phyloP scores from a whole-genome alignment of 202 grass and related monocot species.

The Panicum hallii region DNA sequence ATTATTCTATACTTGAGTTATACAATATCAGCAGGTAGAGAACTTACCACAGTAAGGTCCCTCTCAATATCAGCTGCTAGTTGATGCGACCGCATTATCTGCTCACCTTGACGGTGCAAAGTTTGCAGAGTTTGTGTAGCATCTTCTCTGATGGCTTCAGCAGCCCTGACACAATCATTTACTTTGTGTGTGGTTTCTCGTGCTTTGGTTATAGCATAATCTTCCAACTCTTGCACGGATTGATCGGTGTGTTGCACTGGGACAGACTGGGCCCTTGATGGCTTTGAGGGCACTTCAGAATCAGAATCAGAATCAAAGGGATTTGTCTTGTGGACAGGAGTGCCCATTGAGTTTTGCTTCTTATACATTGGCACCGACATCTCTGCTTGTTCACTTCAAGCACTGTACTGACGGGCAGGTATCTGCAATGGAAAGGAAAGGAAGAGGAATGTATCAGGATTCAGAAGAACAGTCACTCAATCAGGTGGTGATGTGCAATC shows the following conservation, averaged over 20 bases:
- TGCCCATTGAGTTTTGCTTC: slow-evolving; percentile 58
- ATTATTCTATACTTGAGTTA: slow-evolving; percentile 7
- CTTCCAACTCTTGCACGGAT: slow-evolving; percentile 75
- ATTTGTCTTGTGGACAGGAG: slow-evolving; percentile 58
- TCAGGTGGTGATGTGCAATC: not conserved
- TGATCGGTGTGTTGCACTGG: slow-evolving; percentile 47
- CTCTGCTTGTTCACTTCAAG: slow-evolving; percentile 32
- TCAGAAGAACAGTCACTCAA: not conserved
- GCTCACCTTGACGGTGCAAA: slow-evolving; percentile 80
- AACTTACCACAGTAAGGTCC: slow-evolving; percentile 81
- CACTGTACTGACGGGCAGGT: slow-evolving; percentile 16
- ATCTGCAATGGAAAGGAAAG: slow-evolving; percentile 18
- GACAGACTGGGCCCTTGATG: slow-evolving; percentile 59
- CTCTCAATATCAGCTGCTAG: slow-evolving; percentile 69
- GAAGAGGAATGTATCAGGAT: slow-evolving; percentile 25
- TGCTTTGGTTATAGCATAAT: slow-evolving; percentile 63
- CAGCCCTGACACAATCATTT: slow-evolving; percentile 79
- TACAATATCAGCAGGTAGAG: slow-evolving; percentile 4
- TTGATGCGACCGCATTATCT: slow-evolving; percentile 70
- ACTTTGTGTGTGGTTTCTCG: slow-evolving; percentile 67
- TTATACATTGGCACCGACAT: slow-evolving; percentile 59
- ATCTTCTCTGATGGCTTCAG: slow-evolving; percentile 84
- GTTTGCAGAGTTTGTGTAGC: slow-evolving; percentile 66
- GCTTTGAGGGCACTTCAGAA: slow-evolving; percentile 54
- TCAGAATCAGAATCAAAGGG: slow-evolving; percentile 82